Evolutionary conservation across 441 rosid genomes (phyloP), one percentile per base, ranked within the genome.

Genomic region (Rhodomyrtus psidioides): DNA sequence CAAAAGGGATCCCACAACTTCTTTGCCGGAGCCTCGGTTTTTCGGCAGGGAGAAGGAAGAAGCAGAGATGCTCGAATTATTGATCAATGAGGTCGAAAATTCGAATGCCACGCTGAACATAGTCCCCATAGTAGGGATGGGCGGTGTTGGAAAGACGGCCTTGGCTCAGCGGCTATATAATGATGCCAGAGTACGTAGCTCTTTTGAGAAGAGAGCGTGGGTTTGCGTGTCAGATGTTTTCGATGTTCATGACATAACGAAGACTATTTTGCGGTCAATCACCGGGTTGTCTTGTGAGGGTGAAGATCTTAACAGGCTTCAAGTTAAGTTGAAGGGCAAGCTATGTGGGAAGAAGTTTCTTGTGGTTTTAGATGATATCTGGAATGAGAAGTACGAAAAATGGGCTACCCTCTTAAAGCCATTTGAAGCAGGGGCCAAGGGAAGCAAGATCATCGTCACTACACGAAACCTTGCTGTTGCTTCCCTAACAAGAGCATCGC

Each of bases 231-330:
- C 42, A 1, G 42, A 60, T 60, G 23, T 60, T 28, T 60, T 60
- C 16, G 12, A 16, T 60, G 74, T 16, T 4, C 74, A 16, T 60
- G 23, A 8, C 42, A 60, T 60, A 4, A 60, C 74, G 8, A 60
- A 4, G 42, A 60, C 24, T 16, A 60, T 28, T 28, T 60, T 60
- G 42, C 6, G 5, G 1, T 60, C 74, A 60, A 60, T 60, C 74
- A 28, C 74, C 0, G 6, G 6, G 19, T 15, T 4, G 12, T 60
- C 74, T 0, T 3, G 0, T 0, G 12, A 60, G 19, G 74, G 42
- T 28, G 39, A 60, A 60, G 42, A 60, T 60, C 74, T 60, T 60
- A 28, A 60, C 0, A 10, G 3, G 1, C 74, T 28, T 60, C 74
- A 60, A 60, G 74, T 60, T 60, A 60, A 60, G 39, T 60, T 60